A percentile compares a stretch with the other conserved stretches of the same genome.
Conservation (phyloP, 2,329 filamentous ascomycete species). For the Fusarium sterilihyphosum region DNA sequence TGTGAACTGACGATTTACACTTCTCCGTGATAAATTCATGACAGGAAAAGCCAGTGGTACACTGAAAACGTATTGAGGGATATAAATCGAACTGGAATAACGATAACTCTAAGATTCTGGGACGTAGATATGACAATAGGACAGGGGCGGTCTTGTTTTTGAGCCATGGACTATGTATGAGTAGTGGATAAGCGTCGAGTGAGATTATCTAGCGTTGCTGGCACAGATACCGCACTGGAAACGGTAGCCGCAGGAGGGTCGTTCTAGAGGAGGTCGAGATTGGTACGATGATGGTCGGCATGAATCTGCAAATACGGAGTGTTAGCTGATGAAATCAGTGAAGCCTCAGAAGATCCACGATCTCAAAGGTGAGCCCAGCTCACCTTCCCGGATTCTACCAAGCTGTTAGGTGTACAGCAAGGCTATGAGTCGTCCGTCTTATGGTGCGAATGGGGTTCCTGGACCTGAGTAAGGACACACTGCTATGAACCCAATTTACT, state of each 20-base stretch:
- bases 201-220: background rate
- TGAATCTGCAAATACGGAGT: background rate
- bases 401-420: background rate
- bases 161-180: background rate
- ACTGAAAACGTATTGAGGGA: background rate
- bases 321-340: background rate
- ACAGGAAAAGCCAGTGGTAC: background rate
- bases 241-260: background rate
- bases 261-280: background rate
- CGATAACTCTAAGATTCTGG: background rate
- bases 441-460: background rate
- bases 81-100: background rate
- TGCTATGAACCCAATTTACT: background rate
- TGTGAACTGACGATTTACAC: background rate
- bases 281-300: background rate
- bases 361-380: background rate
- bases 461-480: no score
- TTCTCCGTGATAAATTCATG: background rate
- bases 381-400: background rate
- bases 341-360: background rate
- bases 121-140: background rate
- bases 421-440: background rate
- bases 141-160: background rate
- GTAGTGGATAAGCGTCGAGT: background rate
- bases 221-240: no score